Base-by-base conservation (phyloP, 192 early-diverging fungal genomes). In the Mortierella alpina region DNA sequence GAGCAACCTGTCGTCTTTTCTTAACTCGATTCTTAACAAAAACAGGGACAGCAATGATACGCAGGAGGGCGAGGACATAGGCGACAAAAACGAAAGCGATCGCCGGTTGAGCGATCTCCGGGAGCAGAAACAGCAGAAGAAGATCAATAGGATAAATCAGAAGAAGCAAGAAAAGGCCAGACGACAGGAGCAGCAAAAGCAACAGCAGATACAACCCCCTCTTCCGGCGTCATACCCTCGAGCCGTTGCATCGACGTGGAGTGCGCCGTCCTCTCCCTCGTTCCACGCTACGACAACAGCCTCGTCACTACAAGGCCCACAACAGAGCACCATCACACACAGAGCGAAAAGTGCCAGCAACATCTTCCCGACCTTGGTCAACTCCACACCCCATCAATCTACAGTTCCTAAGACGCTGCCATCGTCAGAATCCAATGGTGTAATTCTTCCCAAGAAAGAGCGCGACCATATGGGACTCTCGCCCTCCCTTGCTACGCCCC, bases 121-220 rank as follows among this genome's bases (percentile, higher is more conserved):
- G 31, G 74, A 76, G 41, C 74, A 76, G 17, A 76, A 69, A 45
- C 66, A 64, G 11, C 67, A 76, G 20, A 68, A 70, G 44, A 76
- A 76, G 48, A 58, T 70, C 47, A 68, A 76, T n/a, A 55, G 45
- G n/a, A 40, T 41, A 14, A 59, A 50, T 17, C n/a, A 57, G 48
- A 73, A 66, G 49, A 47, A 40, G 17, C 40, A 63, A 7, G 22
- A 63, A 49, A 53, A 76, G 42, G 59, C 67, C 18, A 7, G 39
- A 15, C 13, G 40, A 44, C 62, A 76, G 44, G 66, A 58, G 23
- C 59, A 13, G 9, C 65, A 44, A 15, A 65, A 67, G 1, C 73
- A 75, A 18, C 41, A 48, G 20, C 48, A 48, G 15, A 40, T 47
- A 15, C 47, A 63, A 9, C 50, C 50, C 6, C 10, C 22, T 14